Evolutionary conservation across 306 rosid species (phyloP).

Genomic region (Citrullus colocynthis): DNA sequence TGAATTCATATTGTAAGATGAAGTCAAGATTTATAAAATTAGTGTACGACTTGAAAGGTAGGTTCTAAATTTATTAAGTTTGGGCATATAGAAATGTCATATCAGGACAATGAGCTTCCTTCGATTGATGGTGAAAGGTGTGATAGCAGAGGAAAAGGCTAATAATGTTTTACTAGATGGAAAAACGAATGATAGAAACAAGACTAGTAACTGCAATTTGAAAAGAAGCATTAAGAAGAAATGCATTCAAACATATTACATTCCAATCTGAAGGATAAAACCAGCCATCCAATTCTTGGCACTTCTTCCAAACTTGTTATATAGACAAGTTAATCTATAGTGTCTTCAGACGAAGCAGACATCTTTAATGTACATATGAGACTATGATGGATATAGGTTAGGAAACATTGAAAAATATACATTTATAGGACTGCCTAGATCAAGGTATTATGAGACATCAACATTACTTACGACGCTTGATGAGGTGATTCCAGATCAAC

Average conservation of each 20-base stretch:
- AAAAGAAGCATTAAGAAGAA: neutral
- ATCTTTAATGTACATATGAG: neutral
- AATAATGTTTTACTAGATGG: neutral
- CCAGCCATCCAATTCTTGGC: neutral
- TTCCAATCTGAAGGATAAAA: neutral
- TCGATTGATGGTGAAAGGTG: neutral
- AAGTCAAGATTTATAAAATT: neutral
- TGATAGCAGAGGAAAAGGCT: neutral
- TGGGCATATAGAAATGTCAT: neutral
- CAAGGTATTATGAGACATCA: neutral
- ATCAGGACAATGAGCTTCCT: neutral
- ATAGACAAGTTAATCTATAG: neutral
- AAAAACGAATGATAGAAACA: neutral
- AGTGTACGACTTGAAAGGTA: neutral
- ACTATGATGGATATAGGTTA: neutral
- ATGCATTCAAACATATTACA: neutral
- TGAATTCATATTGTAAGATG: neutral
- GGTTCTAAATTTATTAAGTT: neutral
- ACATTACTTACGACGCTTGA: slow-evolving; percentile 7
- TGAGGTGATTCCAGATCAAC: slow-evolving; percentile 25
- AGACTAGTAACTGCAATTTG: neutral
- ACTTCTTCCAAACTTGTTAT: neutral
- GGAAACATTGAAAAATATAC: neutral
- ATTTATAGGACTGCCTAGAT: neutral
- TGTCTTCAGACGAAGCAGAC: neutral